Evolutionary conservation across 768 basidiomycete genomes (phyloP).

Genomic region (Lactarius akahatsu): DNA sequence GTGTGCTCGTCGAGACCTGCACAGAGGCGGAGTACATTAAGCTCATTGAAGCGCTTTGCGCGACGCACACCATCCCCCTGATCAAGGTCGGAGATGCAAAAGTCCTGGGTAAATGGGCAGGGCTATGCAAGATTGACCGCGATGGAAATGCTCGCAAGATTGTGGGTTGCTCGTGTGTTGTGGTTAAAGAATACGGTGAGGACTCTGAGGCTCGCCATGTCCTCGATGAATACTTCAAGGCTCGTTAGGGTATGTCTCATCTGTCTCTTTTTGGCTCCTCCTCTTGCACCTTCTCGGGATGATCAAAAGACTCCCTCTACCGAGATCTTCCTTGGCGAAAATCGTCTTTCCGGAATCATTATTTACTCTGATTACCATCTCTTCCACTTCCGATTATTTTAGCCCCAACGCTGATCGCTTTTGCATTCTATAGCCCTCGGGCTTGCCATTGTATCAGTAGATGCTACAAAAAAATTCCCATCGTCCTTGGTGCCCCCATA

Average conservation of each 20-base stretch:
- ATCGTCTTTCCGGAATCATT: constrained; percentile 88
- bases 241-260: constrained; percentile 57
- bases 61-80: constrained; percentile 98
- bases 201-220: constrained; percentile 96
- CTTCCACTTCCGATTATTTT: neutral
- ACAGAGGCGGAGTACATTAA: constrained; percentile 99
- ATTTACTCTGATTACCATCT: constrained; percentile 61
- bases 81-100: constrained; percentile 99
- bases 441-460: constrained; percentile 23
- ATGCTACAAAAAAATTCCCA: constrained; percentile 13
- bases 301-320: constrained; percentile 94
- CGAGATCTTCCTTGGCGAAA: constrained; percentile 73
- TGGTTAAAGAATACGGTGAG: constrained; percentile 95
- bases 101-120: constrained; percentile 97
- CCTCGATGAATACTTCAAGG: constrained; percentile 95
- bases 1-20: constrained; percentile 98
- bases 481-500: neutral
- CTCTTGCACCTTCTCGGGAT: constrained; percentile 45
- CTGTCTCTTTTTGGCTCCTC: constrained; percentile 17
- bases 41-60: constrained; percentile 98
- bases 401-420: constrained; percentile 3
- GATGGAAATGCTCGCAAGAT: constrained; percentile 98
- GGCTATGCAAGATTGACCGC: constrained; percentile 99
- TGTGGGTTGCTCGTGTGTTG: constrained; percentile 90
- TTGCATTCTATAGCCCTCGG: constrained; percentile 7